Base-by-base conservation (phyloP, 352 stramenopile species). In the Pythium utonaiense region DNA sequence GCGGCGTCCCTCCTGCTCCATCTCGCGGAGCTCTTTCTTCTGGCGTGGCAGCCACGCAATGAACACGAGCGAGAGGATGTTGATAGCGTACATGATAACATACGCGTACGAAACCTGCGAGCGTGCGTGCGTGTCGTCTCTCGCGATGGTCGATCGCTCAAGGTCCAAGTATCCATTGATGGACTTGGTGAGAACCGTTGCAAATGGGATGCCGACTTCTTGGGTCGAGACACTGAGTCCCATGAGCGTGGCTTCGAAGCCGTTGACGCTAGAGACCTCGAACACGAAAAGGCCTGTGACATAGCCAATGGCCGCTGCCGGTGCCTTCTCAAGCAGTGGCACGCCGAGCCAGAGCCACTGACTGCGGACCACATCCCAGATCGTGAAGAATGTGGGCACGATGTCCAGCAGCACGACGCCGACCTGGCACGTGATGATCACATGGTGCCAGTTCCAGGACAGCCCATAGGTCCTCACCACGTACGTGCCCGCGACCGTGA, bases 381-480 rank as follows among this genome's bases (percentile, higher is more conserved):
- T 48, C 30, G 62, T 66, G 7, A 69, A 17, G 42, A 72, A 66
- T 1, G 52, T 60, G 7, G 56, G 50, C 16, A 72, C 27, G 7
- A 42, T 25, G 30, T 74, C 67, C 24, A 74, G 33, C 0, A 41
- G 25, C 17, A 45, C 38, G 38, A 45, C 24, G 17, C 21, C 6
- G 1, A 6, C 38, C 14, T 45, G 38, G 17, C 17, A 16, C 17
- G 24, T n/a, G 38, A 45, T 45, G 38, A 45, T 22, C 17, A 45
- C 24, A n/a, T 45, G 38, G 38, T n/a, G 17, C 64, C 75, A 89
- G 63, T 68, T 85, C 79, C 79, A 89, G 38, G 73, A 64, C 22
- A 89, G 65, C 1, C 77, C 77, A 36, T 67, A 84, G 17, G 61
- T 65, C 49, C 73, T 72, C 3, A 87, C 62, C n/a, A 74, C 55